phyloP scores from a whole-genome alignment of 768 basidiomycete genomes.

The Gymnopilus dilepis region DNA sequence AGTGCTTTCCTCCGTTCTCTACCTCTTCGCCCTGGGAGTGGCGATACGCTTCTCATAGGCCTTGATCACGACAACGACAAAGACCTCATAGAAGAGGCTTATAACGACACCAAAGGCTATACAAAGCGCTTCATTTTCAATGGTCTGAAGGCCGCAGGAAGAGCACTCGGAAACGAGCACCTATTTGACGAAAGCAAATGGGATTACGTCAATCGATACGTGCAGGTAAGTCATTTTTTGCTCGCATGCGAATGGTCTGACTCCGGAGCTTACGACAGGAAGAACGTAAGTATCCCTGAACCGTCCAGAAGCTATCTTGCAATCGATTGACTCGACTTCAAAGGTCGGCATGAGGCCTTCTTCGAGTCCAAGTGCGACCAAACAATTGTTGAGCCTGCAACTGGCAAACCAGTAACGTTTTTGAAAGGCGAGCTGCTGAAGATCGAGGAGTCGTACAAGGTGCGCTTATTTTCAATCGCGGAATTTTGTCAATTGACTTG shows the following conservation, averaged over 20 bases:
- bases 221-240: conserved; percentile 38
- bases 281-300: conserved; percentile 30
- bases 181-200: conserved; percentile 72
- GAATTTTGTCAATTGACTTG: not conserved
- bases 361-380: conserved; percentile 72
- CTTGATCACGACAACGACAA: conserved; percentile 83
- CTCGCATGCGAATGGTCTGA: not conserved
- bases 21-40: conserved; percentile 73
- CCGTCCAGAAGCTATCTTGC: not conserved
- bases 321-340: conserved; percentile 4
- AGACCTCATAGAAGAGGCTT: conserved; percentile 79
- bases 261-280: conserved; percentile 23
- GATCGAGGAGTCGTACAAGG: conserved; percentile 91
- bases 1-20: conserved; percentile 76
- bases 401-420: conserved; percentile 55
- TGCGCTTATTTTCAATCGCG: conserved; percentile 33
- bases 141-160: conserved; percentile 73
- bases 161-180: conserved; percentile 66
- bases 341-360: conserved; percentile 86
- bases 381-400: conserved; percentile 54
- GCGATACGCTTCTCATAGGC: conserved; percentile 90
- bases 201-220: conserved; percentile 72
- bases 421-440: conserved; percentile 76
- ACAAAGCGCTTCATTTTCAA: conserved; percentile 87
- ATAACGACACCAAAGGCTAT: conserved; percentile 79